phyloP scores from a whole-genome alignment of 495 filamentous ascomycete species.

The Aspergillus cristatus region DNA sequence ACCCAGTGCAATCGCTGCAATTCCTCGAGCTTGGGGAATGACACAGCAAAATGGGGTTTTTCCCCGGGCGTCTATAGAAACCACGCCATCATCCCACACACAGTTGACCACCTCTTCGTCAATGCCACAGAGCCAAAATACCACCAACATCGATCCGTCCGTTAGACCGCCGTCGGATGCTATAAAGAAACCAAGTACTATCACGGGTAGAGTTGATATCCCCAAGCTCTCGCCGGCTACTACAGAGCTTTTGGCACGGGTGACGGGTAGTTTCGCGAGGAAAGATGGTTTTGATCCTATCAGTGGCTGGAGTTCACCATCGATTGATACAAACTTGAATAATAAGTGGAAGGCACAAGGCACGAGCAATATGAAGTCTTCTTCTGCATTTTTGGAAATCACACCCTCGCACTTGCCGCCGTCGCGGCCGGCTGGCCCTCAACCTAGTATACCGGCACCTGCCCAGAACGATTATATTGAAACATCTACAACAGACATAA shows the following conservation, averaged over 20 bases:
- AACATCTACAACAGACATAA: slow-evolving; percentile 1
- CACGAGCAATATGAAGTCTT: slow-evolving; percentile 12
- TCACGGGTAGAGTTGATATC: slow-evolving; percentile 12
- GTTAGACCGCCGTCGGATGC: slow-evolving; percentile 2
- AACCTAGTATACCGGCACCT: slow-evolving; percentile 1
- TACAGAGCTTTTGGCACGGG: slow-evolving; percentile 17
- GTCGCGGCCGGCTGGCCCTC: slow-evolving; percentile 7
- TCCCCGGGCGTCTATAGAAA: slow-evolving; percentile 17
- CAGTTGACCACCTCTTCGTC: slow-evolving; percentile 9
- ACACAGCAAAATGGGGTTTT: slow-evolving; percentile 20
- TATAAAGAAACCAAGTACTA: slow-evolving; percentile 3
- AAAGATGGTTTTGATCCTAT: slow-evolving; percentile 8
- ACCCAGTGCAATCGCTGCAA: not conserved
- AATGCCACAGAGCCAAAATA: not conserved
- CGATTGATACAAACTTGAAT: not conserved
- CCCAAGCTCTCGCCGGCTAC: slow-evolving; percentile 18
- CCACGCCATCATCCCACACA: slow-evolving; percentile 11
- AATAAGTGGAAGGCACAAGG: not conserved
- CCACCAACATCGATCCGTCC: slow-evolving; percentile 5
- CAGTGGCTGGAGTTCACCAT: slow-evolving; percentile 3
- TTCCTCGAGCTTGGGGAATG: slow-evolving; percentile 11
- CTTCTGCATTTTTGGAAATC: slow-evolving; percentile 18
- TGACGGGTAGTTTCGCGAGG: slow-evolving; percentile 10
- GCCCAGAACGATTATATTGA: not conserved
- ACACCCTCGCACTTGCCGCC: slow-evolving; percentile 14